A percentile compares a stretch with the other conserved stretches of the same genome.
phyloP scores from a whole-genome alignment of 345 rosid species.

The Stellera chamaejasme region DNA sequence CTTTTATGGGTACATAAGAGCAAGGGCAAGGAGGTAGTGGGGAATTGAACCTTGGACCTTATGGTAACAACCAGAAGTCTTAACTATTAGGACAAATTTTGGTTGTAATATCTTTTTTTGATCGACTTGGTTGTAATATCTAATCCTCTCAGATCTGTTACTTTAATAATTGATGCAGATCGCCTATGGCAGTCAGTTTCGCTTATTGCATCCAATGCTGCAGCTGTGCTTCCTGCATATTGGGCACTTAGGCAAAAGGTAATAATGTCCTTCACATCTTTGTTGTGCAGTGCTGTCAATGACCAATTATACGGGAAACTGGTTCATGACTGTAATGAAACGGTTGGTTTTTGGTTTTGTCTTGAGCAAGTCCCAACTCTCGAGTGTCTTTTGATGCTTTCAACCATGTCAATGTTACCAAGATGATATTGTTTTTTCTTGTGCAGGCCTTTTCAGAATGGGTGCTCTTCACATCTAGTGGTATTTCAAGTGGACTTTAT shows the following conservation, averaged over 20 bases:
- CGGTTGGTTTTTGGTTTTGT: background rate
- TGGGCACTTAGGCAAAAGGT: slow-evolving; percentile 89
- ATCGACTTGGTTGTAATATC: too few species aligned
- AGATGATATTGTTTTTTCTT: slow-evolving; percentile 10
- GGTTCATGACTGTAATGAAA: background rate
- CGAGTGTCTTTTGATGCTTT: background rate
- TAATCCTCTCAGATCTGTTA: slow-evolving; percentile 10
- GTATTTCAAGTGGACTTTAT: slow-evolving; percentile 87
- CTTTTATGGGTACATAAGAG: too few species aligned
- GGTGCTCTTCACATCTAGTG: slow-evolving; percentile 87
- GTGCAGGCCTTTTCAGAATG: slow-evolving; percentile 90
- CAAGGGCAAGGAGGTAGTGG: too few species aligned
- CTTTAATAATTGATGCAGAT: slow-evolving; percentile 40
- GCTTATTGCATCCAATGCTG: slow-evolving; percentile 83
- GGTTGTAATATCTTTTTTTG: too few species aligned
- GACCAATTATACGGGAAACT: background rate
- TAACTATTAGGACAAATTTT: too few species aligned
- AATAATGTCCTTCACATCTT: slow-evolving; percentile 10
- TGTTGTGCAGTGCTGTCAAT: background rate
- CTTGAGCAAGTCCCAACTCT: slow-evolving; percentile 1
- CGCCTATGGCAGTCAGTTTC: slow-evolving; percentile 71
- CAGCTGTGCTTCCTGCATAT: slow-evolving; percentile 81
- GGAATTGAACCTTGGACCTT: too few species aligned
- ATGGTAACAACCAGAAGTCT: too few species aligned
- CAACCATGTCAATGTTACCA: slow-evolving; percentile 1